Percentiles rank a stretch among this genome's conserved stretches.
Evolutionary conservation across 1,139 yeast genomes (phyloP).

Genomic region (Cylindricascospora bacillispora): DNA sequence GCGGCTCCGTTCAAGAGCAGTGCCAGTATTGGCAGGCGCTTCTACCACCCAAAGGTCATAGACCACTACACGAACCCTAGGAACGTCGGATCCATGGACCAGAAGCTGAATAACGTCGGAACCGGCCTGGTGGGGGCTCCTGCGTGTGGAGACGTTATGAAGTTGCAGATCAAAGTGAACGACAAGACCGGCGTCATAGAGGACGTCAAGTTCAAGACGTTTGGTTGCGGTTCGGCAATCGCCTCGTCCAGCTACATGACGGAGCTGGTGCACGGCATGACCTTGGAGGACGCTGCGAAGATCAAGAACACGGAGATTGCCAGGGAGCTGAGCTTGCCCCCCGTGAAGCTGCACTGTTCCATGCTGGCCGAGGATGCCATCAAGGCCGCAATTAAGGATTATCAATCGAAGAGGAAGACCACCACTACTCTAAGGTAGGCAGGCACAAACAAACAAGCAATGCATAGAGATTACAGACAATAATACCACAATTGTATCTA

Average conservation of each 20-base stretch:
- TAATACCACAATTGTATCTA: no score
- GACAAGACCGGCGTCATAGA: conserved; percentile 83
- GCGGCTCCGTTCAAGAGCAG: no score
- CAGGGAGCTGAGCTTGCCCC: conserved; percentile 85
- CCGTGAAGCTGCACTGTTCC: conserved; percentile 93
- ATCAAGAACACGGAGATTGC: conserved; percentile 90
- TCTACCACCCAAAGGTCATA: conserved; percentile 63
- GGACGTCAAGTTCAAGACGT: conserved; percentile 94
- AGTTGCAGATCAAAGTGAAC: conserved; percentile 85
- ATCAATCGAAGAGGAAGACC: conserved; percentile 49
- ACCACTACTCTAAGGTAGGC: conserved; percentile 8
- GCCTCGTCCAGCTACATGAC: conserved; percentile 94
- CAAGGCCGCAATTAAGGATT: conserved; percentile 92
- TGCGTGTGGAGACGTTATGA: conserved; percentile 99
- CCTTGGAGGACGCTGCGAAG: conserved; percentile 83
- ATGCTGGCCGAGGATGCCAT: conserved; percentile 99
- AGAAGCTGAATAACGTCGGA: conserved; percentile 69
- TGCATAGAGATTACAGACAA: neutral
- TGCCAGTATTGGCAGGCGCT: no score
- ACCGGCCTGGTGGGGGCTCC: conserved; percentile 98
- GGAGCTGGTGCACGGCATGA: conserved; percentile 89
- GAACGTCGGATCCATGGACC: conserved; percentile 87
- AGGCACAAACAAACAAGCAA: conserved; percentile 1
- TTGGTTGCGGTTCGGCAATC: conserved; percentile 97
- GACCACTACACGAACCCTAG: conserved; percentile 96